Percentiles rank a stretch among this genome's conserved stretches.
phyloP scores from a whole-genome alignment of 805 yeast genomes.

The Starmera caribaea region DNA sequence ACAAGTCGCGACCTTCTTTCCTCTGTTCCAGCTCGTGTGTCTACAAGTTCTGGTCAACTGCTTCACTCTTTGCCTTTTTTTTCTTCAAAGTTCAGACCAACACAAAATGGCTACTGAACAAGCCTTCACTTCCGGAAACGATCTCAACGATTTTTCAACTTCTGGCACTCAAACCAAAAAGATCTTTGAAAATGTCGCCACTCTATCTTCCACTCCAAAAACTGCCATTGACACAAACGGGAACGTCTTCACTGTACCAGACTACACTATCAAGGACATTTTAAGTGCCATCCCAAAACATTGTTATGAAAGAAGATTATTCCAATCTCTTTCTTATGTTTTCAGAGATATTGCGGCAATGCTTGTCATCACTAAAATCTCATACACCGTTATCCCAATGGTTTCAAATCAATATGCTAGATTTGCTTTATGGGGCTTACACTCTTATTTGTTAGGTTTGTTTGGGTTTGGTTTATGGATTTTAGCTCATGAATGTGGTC shows the following conservation, averaged over 20 bases:
- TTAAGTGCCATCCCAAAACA: slow-evolving; percentile 62
- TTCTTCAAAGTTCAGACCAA: too few species aligned
- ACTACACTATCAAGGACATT: slow-evolving; percentile 66
- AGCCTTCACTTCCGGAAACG: too few species aligned
- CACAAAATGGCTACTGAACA: too few species aligned
- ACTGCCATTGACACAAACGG: slow-evolving; percentile 58
- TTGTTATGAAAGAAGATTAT: slow-evolving; percentile 58
- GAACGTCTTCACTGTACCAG: slow-evolving; percentile 62
- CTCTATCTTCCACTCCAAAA: slow-evolving; percentile 13
- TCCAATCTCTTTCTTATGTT: slow-evolving; percentile 54
- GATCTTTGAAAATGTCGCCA: slow-evolving; percentile 2
- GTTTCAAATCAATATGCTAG: slow-evolving; percentile 53
- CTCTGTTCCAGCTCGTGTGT: too few species aligned
- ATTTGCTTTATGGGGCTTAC: slow-evolving; percentile 44
- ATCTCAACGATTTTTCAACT: too few species aligned
- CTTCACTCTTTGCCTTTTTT: too few species aligned
- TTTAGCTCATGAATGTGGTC: slow-evolving; percentile 88
- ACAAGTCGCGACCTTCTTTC: too few species aligned
- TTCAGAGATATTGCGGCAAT: slow-evolving; percentile 50
- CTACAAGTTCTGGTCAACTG: too few species aligned
- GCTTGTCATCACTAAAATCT: too few species aligned
- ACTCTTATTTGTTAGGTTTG: slow-evolving; percentile 50
- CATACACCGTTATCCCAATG: too few species aligned
- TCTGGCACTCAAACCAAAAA: too few species aligned
- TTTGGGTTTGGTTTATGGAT: slow-evolving; percentile 78